These are phyloP conservation scores for Stentor coeruleus DNA, from an alignment of 73 alveolate genomes.

Conservation along the genomic window DNA sequence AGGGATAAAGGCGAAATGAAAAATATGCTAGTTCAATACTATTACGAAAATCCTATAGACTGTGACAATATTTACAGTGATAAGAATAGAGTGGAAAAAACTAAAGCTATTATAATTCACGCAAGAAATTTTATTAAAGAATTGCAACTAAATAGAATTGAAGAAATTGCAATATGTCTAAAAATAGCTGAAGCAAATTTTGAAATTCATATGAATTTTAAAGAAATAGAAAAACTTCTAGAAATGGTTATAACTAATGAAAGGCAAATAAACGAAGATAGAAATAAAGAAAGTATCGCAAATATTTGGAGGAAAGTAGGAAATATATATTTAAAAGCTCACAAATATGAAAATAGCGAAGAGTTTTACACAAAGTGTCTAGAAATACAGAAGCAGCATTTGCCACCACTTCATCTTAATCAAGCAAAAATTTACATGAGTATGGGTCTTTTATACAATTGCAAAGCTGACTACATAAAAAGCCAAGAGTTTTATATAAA, in stretches of 20 bases:
- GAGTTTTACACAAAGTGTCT: background rate
- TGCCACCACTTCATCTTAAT: background rate
- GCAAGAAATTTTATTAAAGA: background rate
- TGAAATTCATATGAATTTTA: background rate
- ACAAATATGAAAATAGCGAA: background rate
- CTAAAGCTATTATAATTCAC: background rate
- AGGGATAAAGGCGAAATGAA: background rate
- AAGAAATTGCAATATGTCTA: background rate
- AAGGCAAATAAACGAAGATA: no score
- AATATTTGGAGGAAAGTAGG: background rate
- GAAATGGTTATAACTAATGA: background rate
- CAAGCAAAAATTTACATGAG: background rate
- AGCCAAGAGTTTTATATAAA: no score
- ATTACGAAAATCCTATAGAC: no score
- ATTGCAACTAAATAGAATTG: no score
- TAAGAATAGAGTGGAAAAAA: background rate
- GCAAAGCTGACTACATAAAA: background rate
- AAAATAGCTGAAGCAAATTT: background rate
- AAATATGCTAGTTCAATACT: background rate
- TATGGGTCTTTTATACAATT: background rate
- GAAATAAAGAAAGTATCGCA: background rate
- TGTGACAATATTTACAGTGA: background rate
- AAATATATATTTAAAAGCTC: no score
- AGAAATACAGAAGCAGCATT: background rate
- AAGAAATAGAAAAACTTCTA: background rate